Conservation (phyloP, 306 rosid species). For the Rosa persica region DNA sequence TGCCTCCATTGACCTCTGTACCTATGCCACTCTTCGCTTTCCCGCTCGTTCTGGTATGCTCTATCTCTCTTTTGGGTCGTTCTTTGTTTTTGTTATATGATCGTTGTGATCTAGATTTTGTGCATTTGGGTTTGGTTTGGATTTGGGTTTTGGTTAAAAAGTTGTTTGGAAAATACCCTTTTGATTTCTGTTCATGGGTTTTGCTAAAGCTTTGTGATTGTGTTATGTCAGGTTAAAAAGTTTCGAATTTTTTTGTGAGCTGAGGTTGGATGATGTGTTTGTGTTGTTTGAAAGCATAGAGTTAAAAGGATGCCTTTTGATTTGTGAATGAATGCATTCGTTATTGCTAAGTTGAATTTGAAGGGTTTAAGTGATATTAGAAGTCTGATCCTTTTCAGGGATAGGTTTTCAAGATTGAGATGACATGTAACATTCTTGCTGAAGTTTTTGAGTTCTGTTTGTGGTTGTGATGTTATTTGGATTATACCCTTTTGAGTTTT, state of each 20-base stretch:
- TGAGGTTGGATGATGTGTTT: neutral
- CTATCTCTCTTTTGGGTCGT: constrained; percentile 5
- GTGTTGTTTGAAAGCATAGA: neutral
- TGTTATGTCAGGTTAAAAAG: neutral
- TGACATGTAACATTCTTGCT: neutral
- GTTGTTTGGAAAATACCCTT: constrained; percentile 18
- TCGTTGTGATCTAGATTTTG: neutral
- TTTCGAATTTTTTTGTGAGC: neutral
- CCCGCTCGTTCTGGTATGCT: constrained; percentile 63
- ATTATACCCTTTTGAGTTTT: neutral
- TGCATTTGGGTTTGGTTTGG: neutral
- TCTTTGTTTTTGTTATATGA: neutral
- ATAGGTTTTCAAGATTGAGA: neutral
- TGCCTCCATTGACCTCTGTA: constrained; percentile 70
- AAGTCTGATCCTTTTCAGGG: neutral
- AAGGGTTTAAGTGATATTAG: neutral
- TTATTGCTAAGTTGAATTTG: neutral
- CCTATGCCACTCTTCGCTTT: constrained; percentile 68
- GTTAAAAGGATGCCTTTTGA: neutral
- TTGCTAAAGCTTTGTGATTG: neutral
- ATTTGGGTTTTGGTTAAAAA: neutral
- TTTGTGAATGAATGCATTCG: neutral
- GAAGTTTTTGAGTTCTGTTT: neutral
- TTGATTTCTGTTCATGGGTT: constrained; percentile 1
- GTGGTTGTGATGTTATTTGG: neutral